Percentiles rank a stretch among this genome's conserved stretches.
These are phyloP conservation scores for Blastomyces silverae DNA, from an alignment of 2,329 filamentous ascomycete genomes.

Conservation along the genomic window DNA sequence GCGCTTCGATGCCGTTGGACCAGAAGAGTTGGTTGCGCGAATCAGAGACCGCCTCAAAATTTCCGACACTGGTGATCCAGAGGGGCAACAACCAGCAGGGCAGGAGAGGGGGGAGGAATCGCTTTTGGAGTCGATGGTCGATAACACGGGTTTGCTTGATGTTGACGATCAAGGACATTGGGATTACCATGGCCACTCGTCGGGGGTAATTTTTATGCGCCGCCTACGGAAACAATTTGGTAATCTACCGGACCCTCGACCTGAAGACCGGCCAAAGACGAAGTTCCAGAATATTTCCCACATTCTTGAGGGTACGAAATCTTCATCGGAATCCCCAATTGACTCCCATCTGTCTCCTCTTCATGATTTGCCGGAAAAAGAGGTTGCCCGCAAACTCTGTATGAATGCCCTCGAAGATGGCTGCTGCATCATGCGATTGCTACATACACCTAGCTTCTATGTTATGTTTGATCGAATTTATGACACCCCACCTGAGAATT, in stretches of 20 bases:
- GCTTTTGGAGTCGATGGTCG: constrained; percentile 88
- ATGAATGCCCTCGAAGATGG: constrained; percentile 57
- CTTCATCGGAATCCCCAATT: constrained; percentile 58
- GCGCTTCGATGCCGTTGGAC: constrained; percentile 67
- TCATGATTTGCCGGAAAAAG: constrained; percentile 62
- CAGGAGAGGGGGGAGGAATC: constrained; percentile 54
- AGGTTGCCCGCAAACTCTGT: constrained; percentile 52
- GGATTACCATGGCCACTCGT: constrained; percentile 93
- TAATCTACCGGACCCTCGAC: constrained; percentile 48
- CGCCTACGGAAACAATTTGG: constrained; percentile 84
- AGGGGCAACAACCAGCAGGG: constrained; percentile 25
- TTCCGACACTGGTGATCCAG: constrained; percentile 19
- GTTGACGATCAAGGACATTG: constrained; percentile 85
- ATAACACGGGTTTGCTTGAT: constrained; percentile 82
- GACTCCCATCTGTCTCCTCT: constrained; percentile 49
- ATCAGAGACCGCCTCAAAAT: constrained; percentile 31
- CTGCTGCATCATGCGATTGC: constrained; percentile 59
- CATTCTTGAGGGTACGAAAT: constrained; percentile 63
- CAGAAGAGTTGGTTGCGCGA: constrained; percentile 50
- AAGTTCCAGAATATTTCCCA: constrained; percentile 47
- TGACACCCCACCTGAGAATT: constrained; percentile 56
- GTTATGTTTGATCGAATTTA: constrained; percentile 71
- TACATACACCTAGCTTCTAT: constrained; percentile 78
- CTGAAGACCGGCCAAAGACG: constrained; percentile 50
- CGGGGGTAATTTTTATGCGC: constrained; percentile 78